Conservation (phyloP, 768 basidiomycete genomes). For the Termitomyces eurrhizus region DNA sequence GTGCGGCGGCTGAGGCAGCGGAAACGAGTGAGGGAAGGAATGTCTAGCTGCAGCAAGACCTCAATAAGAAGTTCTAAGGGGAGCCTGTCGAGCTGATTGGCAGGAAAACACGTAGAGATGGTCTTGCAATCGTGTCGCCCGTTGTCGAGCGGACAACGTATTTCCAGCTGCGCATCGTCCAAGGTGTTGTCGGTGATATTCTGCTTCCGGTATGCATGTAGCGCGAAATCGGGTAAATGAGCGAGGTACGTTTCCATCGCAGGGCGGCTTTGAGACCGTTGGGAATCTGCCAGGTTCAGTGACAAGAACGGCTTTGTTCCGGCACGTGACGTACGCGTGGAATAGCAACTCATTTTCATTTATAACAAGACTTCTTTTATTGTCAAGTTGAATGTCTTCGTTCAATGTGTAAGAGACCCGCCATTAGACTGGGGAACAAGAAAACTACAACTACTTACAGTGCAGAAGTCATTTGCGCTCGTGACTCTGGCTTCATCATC, state of each 20-base stretch:
- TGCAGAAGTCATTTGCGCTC: too few species aligned
- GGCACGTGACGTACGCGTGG: too few species aligned
- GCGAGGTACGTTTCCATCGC: not conserved
- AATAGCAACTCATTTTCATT: too few species aligned
- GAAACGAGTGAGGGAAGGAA: not conserved
- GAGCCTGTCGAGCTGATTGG: not conserved
- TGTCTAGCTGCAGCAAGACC: not conserved
- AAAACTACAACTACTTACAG: too few species aligned
- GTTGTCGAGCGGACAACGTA: not conserved
- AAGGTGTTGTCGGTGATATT: not conserved
- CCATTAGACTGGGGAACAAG: too few species aligned
- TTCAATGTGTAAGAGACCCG: too few species aligned
- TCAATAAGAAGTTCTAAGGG: not conserved
- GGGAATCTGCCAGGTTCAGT: not conserved
- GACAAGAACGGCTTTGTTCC: too few species aligned
- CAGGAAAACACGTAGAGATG: not conserved
- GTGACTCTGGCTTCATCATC: not conserved
- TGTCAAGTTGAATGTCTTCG: too few species aligned
- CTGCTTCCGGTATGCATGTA: not conserved
- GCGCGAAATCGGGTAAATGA: not conserved
- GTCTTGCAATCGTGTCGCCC: not conserved
- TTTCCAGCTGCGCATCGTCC: not conserved
- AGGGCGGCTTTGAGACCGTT: not conserved
- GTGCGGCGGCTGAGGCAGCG: not conserved
- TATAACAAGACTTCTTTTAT: too few species aligned